Base-by-base conservation (phyloP, 192 early-diverging fungal genomes). In the Backusella tuberculispora region DNA sequence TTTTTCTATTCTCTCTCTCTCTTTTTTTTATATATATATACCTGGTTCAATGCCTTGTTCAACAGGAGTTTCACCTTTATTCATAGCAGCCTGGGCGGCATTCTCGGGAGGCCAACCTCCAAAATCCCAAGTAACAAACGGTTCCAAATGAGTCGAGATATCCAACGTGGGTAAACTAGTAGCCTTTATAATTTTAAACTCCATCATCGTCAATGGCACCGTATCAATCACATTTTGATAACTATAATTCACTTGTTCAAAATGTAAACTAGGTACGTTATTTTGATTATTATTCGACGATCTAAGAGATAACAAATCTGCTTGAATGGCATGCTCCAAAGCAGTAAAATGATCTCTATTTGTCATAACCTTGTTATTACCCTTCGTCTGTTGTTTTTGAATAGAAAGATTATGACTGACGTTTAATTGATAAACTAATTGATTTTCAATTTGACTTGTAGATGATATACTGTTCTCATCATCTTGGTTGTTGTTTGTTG, bases 41-140 rank as follows among this genome's bases (percentile, higher is more conserved):
- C 90, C 90, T 76, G 91, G 89, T 50, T 81, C 67, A 43, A 69
- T 70, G 5, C 81, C 79, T 50, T 81, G 83, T 44, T 77, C 74
- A 12, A 85, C 84, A 4, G 79, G 77, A 4, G 90, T 92, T 70
- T 90, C 85, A 0, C 92, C 92, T 77, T 93, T 94, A 13, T 85
- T 90, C 43, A 86, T 77, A 4, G 83, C 74, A 46, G 84, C 81
- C 7, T 82, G 82, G 4, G 84, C 66, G 56, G 80, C 79, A 63
- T 85, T 84, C 63, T 89, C 87, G 9, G 83, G 77, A 15, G 91
- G 92, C 92, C 92, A 93, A n/a, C 92, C 93, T 13, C 75, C 72
- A 29, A 93, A 63, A 81, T 95, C 92, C 85, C 85, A 95, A 13
- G 74, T 71, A 8, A 93, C 91, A 75, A 84, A 90, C 8, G 85